These are phyloP conservation scores for Nakazawaea anatomiae DNA, from an alignment of 805 yeast genomes.

Conservation along the genomic window DNA sequence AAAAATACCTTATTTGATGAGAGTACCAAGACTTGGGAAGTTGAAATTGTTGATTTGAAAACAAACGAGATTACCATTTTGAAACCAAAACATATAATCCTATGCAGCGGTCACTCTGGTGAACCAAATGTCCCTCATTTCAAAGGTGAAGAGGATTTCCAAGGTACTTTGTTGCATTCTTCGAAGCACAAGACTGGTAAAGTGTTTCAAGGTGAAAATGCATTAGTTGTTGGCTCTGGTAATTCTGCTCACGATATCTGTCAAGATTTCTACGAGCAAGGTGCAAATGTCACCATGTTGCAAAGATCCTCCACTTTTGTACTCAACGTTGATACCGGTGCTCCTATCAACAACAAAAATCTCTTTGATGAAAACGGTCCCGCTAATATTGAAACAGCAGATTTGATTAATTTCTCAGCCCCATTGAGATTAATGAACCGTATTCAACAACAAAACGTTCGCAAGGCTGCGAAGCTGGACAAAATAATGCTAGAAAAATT, in stretches of 20 bases:
- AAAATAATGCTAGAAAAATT: conserved; percentile 26
- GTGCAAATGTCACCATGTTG: conserved; percentile 35
- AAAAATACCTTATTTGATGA: conserved; percentile 26
- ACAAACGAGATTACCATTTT: conserved; percentile 20
- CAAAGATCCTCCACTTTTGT: conserved; percentile 42
- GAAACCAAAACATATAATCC: conserved; percentile 31
- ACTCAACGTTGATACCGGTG: conserved; percentile 29
- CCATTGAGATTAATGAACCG: conserved; percentile 30
- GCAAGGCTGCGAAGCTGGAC: conserved; percentile 27
- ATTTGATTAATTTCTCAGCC: conserved; percentile 27
- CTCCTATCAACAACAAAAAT: conserved; percentile 24
- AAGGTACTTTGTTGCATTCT: conserved; percentile 35
- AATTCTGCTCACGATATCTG: conserved; percentile 41
- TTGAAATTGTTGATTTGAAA: conserved; percentile 22
- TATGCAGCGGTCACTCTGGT: conserved; percentile 43
- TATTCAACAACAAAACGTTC: conserved; percentile 30
- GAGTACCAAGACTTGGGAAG: conserved; percentile 25
- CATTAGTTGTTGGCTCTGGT: conserved; percentile 39
- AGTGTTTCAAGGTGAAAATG: conserved; percentile 33
- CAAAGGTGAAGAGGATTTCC: conserved; percentile 29
- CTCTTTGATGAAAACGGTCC: conserved; percentile 30
- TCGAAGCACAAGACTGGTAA: conserved; percentile 35
- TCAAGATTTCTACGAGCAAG: conserved; percentile 39
- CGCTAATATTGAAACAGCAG: conserved; percentile 31
- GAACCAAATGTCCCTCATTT: conserved; percentile 37